Evolutionary conservation across 768 basidiomycete species (phyloP), one percentile per base, ranked within the genome.

Genomic region (Kwoniella pini): DNA sequence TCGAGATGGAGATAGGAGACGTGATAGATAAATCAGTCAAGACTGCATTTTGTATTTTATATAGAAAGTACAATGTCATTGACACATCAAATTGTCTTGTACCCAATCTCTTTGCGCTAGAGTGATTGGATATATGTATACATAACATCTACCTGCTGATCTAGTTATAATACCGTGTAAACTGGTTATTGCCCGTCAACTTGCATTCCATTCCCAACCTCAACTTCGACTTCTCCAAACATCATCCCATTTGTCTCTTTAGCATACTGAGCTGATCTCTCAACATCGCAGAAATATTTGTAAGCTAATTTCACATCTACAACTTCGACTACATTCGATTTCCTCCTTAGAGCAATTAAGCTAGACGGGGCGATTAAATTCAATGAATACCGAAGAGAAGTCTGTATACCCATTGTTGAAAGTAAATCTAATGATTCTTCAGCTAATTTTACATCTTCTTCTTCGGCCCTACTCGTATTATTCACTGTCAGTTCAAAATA

Each of bases 311-410:
- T 80, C 30, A 98, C 82, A 76, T 98, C 95, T 50, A 88, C 86
- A 0, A 90, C 88, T 39, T 88, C 90, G 10, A 98, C 93, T 30
- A 82, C 81, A 54, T 87, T 87, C 2, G 68, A 63, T 63, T 91
- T 93, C 28, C 95, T 85, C 71, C 91, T 88, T 63, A 85, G 83
- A 5, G 95, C 89, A 17, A 95, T 81, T 44, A 96, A 85, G 65
- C 90, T 87, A 0, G 89, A 90, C 48, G 91, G 92, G 1, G 94
- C 93, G 65, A 99, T 98, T 57, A 97, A 82, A 80, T 98, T 95
- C 43, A 98, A 84, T 0, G 91, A 89, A 74, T 96, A 98, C 57
- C 95, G 88, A 39, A 98, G 82, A 0, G 93, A 96, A 5, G 95
- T 94, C 65, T 91, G 85, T 63, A 82, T 80, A 1, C 91, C 93